Evolutionary conservation across 495 filamentous ascomycete species (phyloP).

Genomic region (Talaromyces adpressus): DNA sequence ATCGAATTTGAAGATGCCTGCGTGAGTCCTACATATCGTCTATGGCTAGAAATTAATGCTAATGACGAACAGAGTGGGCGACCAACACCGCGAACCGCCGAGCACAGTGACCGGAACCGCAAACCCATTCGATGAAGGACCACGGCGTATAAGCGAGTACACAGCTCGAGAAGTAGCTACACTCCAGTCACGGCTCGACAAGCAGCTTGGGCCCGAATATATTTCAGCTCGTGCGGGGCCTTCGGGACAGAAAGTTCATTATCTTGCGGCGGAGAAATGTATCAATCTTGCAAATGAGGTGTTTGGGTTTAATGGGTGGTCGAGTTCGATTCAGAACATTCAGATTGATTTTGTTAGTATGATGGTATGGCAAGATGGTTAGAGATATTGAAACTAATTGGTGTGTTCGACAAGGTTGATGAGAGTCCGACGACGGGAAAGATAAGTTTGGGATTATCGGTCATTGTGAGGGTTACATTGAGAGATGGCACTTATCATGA

Average conservation of each 20-base stretch:
- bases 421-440: slow-evolving; percentile 55
- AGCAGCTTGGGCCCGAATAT: slow-evolving; percentile 95
- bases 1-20: slow-evolving; percentile 2
- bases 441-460: slow-evolving; percentile 74
- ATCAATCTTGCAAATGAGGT: slow-evolving; percentile 96
- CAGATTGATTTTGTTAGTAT: slow-evolving; percentile 78
- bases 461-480: slow-evolving; percentile 81
- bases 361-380: not conserved
- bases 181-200: slow-evolving; percentile 76
- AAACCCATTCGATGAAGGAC: slow-evolving; percentile 74
- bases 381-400: slow-evolving; percentile 39
- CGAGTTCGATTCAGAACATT: slow-evolving; percentile 77
- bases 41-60: too few species aligned
- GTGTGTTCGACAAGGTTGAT: slow-evolving; percentile 43
- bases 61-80: slow-evolving; percentile 56
- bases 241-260: slow-evolving; percentile 77
- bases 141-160: slow-evolving; percentile 63
- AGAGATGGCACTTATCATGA: slow-evolving; percentile 93
- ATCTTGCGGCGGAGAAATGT: slow-evolving; percentile 86
- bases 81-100: slow-evolving; percentile 55
- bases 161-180: slow-evolving; percentile 88
- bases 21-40: slow-evolving; percentile 7
- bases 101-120: slow-evolving; percentile 30
- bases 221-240: slow-evolving; percentile 78
- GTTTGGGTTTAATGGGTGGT: slow-evolving; percentile 99